Evolutionary conservation across 2,329 filamentous ascomycete species (phyloP).

Genomic region (Pseudogymnoascus sp.): DNA sequence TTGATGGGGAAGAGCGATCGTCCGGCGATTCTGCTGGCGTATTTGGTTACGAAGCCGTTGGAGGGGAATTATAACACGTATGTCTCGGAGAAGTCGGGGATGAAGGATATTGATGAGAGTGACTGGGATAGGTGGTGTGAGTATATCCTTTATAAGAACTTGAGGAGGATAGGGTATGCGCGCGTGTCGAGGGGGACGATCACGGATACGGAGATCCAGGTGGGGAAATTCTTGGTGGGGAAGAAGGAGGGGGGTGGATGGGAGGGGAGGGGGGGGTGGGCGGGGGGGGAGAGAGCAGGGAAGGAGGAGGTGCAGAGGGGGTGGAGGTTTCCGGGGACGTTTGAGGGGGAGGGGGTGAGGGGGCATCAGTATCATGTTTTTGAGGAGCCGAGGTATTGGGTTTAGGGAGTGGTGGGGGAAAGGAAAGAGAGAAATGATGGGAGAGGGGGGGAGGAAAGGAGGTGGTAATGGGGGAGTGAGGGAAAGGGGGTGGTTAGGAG

Average conservation of each 20-base stretch:
- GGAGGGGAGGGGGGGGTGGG: slow-evolving; percentile 43
- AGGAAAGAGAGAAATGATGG: too few species aligned
- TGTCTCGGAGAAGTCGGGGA: slow-evolving; percentile 75
- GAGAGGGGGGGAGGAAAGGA: not conserved
- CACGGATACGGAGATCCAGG: slow-evolving; percentile 94
- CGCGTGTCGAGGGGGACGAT: slow-evolving; percentile 82
- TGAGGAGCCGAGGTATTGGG: slow-evolving; percentile 71
- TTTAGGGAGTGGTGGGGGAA: not conserved
- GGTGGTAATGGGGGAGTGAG: not conserved
- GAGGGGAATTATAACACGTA: slow-evolving; percentile 97
- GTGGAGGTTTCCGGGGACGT: slow-evolving; percentile 74
- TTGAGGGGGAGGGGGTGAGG: slow-evolving; percentile 76
- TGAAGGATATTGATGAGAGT: slow-evolving; percentile 86
- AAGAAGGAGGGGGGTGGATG: slow-evolving; percentile 48
- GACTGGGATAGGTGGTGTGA: slow-evolving; percentile 99
- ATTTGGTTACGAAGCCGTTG: slow-evolving; percentile 82
- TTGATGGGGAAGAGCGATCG: slow-evolving; percentile 77
- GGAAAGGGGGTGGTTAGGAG: too few species aligned
- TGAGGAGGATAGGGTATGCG: slow-evolving; percentile 81
- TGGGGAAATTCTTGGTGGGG: slow-evolving; percentile 88
- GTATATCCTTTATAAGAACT: slow-evolving; percentile 90
- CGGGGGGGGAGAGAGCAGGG: slow-evolving; percentile 39
- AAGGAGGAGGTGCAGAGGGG: slow-evolving; percentile 71
- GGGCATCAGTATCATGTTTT: slow-evolving; percentile 95
- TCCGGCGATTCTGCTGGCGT: slow-evolving; percentile 78